phyloP scores from a whole-genome alignment of 441 rosid species.

The Dalechampia spathulata region DNA sequence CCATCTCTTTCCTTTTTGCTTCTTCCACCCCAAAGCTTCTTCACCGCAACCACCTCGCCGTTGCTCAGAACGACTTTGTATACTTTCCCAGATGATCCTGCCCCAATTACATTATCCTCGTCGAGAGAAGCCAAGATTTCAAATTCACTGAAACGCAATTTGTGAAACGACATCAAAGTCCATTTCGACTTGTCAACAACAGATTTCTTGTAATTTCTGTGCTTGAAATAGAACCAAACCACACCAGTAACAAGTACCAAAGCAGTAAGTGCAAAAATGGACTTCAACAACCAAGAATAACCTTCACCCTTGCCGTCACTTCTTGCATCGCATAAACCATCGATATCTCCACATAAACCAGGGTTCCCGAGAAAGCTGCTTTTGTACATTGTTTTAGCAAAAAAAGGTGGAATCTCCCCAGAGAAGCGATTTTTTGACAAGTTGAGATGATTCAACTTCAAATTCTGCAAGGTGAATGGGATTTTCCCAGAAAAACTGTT shows the following conservation, averaged over 20 bases:
- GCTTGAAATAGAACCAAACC: conserved; percentile 80
- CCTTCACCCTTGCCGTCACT: conserved; percentile 42
- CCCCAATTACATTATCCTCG: conserved; percentile 88
- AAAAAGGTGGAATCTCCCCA: conserved; percentile 61
- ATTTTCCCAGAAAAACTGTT: conserved; percentile 58
- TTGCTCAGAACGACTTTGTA: conserved; percentile 77
- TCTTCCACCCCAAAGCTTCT: conserved; percentile 64
- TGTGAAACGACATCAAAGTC: conserved; percentile 94
- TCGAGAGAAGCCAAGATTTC: conserved; percentile 78
- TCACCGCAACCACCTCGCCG: conserved; percentile 86
- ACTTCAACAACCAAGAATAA: conserved; percentile 63
- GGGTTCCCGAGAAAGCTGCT: conserved; percentile 76
- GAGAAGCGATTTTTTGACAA: conserved; percentile 64
- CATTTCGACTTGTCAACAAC: conserved; percentile 76
- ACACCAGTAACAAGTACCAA: conserved; percentile 59
- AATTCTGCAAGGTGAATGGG: conserved; percentile 59
- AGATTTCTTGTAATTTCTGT: conserved; percentile 51
- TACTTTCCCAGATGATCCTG: conserved; percentile 84
- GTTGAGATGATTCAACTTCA: conserved; percentile 85
- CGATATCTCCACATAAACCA: conserved; percentile 64
- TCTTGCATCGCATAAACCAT: conserved; percentile 52
- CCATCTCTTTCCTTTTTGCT: conserved; percentile 34
- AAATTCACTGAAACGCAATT: conserved; percentile 74
- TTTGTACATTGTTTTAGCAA: conserved; percentile 49
- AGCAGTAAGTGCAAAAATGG: conserved; percentile 62